These are phyloP conservation scores for Fomitopsis schrenkii DNA, from an alignment of 1,284 basidiomycete species.

Conservation along the genomic window DNA sequence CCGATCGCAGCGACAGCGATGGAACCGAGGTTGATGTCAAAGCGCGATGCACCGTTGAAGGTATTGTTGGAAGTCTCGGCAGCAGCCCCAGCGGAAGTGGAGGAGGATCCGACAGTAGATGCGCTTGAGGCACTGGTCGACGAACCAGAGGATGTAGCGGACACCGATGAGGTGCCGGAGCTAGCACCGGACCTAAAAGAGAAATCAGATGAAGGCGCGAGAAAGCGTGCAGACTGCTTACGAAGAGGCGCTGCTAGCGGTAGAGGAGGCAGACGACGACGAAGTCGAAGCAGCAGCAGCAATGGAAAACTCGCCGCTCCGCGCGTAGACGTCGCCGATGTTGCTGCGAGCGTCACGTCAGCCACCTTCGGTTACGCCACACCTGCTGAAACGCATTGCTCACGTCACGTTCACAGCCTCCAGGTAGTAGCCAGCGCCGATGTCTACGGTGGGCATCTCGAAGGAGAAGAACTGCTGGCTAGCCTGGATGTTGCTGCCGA, in stretches of 20 bases:
- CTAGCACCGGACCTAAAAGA: neutral
- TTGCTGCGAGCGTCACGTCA: constrained; percentile 32
- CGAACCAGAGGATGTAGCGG: neutral
- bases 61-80: constrained; percentile 9
- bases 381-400: constrained; percentile 9
- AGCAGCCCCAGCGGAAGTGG: constrained; percentile 9
- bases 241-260: constrained; percentile 8
- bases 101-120: neutral
- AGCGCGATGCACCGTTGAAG: constrained; percentile 20
- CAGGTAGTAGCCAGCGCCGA: constrained; percentile 43
- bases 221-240: neutral
- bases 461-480: constrained; percentile 33
- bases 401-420: constrained; percentile 44
- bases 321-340: constrained; percentile 41
- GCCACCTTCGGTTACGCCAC: neutral
- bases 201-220: neutral
- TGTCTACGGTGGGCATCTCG: constrained; percentile 45
- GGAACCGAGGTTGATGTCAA: constrained; percentile 16
- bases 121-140: neutral
- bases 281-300: constrained; percentile 21
- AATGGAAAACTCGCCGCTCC: constrained; percentile 42
- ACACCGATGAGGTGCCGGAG: neutral
- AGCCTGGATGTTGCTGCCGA: constrained; percentile 55
- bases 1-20: constrained; percentile 20
- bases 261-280: constrained; percentile 14